Evolutionary conservation across 495 filamentous ascomycete genomes (phyloP), one percentile per base, ranked within the genome.

Genomic region (Thozetella sp.): DNA sequence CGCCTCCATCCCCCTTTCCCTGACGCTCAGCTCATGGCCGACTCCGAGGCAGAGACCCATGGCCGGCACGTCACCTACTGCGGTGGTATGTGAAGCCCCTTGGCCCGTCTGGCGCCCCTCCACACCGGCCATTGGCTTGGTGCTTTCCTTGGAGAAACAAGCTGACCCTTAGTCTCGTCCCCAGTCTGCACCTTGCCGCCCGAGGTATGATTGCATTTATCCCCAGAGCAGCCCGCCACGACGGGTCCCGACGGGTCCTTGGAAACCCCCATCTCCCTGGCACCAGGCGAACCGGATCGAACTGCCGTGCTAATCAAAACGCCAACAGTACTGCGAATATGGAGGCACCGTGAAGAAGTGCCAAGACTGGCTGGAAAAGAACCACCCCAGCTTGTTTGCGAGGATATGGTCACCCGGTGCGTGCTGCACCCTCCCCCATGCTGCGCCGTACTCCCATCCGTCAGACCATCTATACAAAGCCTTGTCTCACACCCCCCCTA

Each of bases 301-400:
- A 40, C 54, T 23, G 40, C 26, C 9, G 22, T 37, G 23, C 55
- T 48, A 13, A 40, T 25, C 34, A 48, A 12, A 19, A 34, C 30
- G 43, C 25, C n/a, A 52, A 24, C 55, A 99, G 95, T 99, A 97
- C 76, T 99, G 95, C 78, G 96, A 98, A 76, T 98, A 97, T 73
- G 94, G 95, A 67, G 93, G 90, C 54, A 97, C 93, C n/a, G 86
- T 90, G n/a, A 96, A 92, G 76, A 97, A 97, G 80, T 99, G 95
- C 74, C 89, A 93, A 70, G 92, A 97, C 71, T 99, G 95, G 95
- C 83, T 99, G 12, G 82, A 93, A 65, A 86, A 90, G 50, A 79
- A 84, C 45, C 81, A 96, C 58, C 84, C 88, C 0, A 79, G 83
- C 45, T 74, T 97, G 73, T 93, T 97, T 72, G 72, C 82, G 53